These are phyloP conservation scores for Mikania micrantha DNA, from an alignment of 129 eudicot species.

Conservation along the genomic window DNA sequence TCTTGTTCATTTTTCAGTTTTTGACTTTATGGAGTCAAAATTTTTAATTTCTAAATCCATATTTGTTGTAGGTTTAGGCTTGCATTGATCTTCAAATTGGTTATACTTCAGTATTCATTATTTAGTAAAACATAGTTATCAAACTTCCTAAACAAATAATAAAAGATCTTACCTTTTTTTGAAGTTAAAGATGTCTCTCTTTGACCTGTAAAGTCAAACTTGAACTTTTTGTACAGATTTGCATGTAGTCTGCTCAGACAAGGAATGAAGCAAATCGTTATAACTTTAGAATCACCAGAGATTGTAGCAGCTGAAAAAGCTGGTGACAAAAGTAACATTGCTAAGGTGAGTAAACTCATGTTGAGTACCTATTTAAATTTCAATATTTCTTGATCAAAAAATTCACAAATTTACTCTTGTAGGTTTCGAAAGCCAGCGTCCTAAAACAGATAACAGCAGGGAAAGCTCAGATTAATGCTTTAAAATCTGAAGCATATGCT, in stretches of 20 bases:
- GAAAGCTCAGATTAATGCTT: constrained; percentile 24
- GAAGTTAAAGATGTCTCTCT: neutral
- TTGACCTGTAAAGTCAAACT: constrained; percentile 9
- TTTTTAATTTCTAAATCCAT: neutral
- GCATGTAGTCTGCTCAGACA: constrained; percentile 54
- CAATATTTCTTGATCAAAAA: constrained; percentile 4
- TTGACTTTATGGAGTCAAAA: constrained; percentile 18
- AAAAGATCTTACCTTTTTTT: neutral
- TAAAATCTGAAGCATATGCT: constrained; percentile 31
- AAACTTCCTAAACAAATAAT: neutral
- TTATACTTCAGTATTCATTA: neutral
- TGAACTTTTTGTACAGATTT: constrained; percentile 27
- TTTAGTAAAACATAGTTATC: neutral
- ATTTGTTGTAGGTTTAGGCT: neutral
- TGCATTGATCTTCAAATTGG: neutral
- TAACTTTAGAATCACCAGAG: constrained; percentile 34
- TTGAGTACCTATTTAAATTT: neutral
- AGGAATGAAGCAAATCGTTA: constrained; percentile 49
- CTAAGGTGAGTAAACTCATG: constrained; percentile 16
- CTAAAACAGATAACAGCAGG: constrained; percentile 30
- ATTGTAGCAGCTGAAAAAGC: constrained; percentile 24
- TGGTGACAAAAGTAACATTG: constrained; percentile 21
- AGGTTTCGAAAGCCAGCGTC: constrained; percentile 22
- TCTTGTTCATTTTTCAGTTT: neutral
- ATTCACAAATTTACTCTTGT: neutral